Evolutionary conservation across 2,329 filamentous ascomycete genomes (phyloP), one percentile per base, ranked within the genome.

Genomic region (Claviceps pusilla): DNA sequence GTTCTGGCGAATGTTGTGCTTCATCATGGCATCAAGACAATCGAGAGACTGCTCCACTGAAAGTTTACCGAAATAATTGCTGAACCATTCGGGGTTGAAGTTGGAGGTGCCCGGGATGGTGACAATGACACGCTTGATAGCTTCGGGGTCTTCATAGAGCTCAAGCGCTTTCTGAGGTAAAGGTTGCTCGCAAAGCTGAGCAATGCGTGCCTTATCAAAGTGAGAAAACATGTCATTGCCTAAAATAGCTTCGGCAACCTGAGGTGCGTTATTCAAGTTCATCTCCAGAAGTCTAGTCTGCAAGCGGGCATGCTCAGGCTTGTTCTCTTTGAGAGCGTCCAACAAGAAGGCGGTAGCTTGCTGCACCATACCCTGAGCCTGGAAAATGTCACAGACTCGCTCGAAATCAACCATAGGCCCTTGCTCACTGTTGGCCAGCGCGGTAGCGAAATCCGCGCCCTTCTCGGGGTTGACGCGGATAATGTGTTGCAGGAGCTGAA

Each of bases 191-290:
- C 93, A 98, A 54, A 98, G 79, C 60, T 85, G 80, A 29, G 91
- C 88, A 69, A 98, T 87, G 59, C 89, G 86, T 48, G 83, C 73
- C 74, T 88, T 94, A 72, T 98, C 93, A 65, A 95, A 98, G 72
- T 98, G 83, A 0, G 89, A 89, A 72, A 98, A 97, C 86, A 98
- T 96, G 64, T 97, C 89, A 64, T 98, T 98, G 60, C 91, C 88
- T 45, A 98, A 80, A 61, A 98, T 98, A 39, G 93, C 93, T 69
- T 98, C 94, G 3, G 94, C 93, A 54, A 98, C 94, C 69, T 97
- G 93, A 51, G 93, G 93, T 1, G 93, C 94, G 62, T 95, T 94
- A 71, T 95, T 78, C 58, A 98, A 73, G 70, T 98, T 98, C 90
- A 98, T 97, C 76, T 98, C 94, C 54, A 98, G 75, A 3, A 98